Conservation (phyloP, 108 stramenopile species). For the Pseudonitzschia pungens region DNA sequence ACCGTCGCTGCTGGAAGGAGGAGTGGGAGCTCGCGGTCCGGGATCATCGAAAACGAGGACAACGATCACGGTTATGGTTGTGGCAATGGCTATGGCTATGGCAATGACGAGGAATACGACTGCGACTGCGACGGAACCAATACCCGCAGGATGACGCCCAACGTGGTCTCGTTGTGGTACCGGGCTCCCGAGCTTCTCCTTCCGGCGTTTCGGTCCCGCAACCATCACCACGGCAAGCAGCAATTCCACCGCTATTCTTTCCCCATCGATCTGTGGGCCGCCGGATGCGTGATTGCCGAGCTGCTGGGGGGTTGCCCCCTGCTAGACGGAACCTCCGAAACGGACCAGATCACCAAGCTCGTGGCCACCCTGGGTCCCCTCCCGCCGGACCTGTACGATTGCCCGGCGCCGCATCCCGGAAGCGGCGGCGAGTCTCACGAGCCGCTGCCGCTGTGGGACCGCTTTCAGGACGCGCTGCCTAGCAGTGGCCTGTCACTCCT, state of each 20-base stretch:
- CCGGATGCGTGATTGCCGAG: conserved; percentile 89
- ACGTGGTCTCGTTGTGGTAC: conserved; percentile 93
- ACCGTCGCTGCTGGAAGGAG: conserved; percentile 40
- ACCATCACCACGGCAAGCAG: too few species aligned
- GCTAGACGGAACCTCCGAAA: conserved; percentile 72
- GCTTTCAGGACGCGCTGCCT: conserved; percentile 27
- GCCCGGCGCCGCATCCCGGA: too few species aligned
- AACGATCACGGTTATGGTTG: too few species aligned
- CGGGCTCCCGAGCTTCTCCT: conserved; percentile 89
- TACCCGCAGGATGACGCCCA: conserved; percentile 63
- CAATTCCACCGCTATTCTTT: conserved; percentile 49
- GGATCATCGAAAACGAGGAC: not conserved
- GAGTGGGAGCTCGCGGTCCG: too few species aligned
- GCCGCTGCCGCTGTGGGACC: conserved; percentile 34
- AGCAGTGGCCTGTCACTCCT: conserved; percentile 51
- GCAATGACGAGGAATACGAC: too few species aligned
- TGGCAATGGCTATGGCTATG: too few species aligned
- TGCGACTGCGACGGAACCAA: not conserved
- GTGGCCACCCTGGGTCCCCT: conserved; percentile 62
- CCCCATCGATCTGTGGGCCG: conserved; percentile 82
- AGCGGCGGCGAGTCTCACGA: too few species aligned
- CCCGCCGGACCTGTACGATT: conserved; percentile 27
- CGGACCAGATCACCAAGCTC: conserved; percentile 82
- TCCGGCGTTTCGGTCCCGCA: too few species aligned
- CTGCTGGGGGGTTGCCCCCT: conserved; percentile 77